These are phyloP conservation scores for Apiospora rasikravindrae DNA, from an alignment of 2,329 filamentous ascomycete species.

Conservation along the genomic window DNA sequence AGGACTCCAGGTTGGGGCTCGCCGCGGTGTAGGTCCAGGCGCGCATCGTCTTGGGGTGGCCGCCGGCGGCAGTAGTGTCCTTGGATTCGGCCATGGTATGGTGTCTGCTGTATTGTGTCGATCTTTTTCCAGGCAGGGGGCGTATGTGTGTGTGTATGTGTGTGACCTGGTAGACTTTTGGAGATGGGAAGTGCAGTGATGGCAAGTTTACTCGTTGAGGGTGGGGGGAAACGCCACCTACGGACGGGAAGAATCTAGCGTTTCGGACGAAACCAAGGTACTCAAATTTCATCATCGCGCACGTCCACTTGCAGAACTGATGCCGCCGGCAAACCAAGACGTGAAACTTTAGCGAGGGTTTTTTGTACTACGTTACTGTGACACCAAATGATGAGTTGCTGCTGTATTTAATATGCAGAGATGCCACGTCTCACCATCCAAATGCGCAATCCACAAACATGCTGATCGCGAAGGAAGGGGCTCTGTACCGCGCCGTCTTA, in stretches of 20 bases:
- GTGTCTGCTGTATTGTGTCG: background rate
- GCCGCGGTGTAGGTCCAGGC: constrained; percentile 61
- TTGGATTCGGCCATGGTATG: background rate
- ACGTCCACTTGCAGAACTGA: background rate
- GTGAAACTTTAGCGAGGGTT: background rate
- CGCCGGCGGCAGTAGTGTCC: background rate
- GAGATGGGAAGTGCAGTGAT: background rate
- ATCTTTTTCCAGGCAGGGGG: background rate
- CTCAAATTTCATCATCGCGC: background rate
- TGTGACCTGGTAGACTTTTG: background rate
- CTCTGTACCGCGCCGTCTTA: background rate
- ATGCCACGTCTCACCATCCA: background rate
- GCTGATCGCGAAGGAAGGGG: background rate
- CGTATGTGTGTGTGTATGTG: background rate
- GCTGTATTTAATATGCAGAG: background rate
- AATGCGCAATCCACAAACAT: background rate
- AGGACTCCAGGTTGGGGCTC: constrained; percentile 55
- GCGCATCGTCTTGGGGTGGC: constrained; percentile 49
- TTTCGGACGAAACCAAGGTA: background rate
- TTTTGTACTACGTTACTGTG: background rate
- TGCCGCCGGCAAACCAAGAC: background rate
- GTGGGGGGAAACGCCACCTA: background rate
- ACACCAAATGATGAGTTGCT: background rate
- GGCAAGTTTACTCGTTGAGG: background rate
- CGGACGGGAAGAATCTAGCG: background rate